Conservation (phyloP, 805 yeast species). For the Nakazawaea molendinolei region DNA sequence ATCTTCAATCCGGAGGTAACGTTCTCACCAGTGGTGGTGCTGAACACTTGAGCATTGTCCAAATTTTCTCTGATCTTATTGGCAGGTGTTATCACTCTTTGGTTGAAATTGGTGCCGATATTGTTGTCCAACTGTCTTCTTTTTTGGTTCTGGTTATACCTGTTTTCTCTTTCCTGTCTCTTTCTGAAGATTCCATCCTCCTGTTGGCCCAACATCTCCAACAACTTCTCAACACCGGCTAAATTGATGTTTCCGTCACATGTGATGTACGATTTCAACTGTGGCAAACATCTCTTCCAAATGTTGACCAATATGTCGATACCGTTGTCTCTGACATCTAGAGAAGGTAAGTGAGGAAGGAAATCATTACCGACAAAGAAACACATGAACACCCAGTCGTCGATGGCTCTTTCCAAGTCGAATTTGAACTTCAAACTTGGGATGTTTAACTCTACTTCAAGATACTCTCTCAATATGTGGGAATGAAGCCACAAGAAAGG, state of each 20-base stretch:
- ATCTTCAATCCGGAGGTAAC: constrained; percentile 63
- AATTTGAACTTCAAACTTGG: constrained; percentile 66
- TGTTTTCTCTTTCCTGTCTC: constrained; percentile 60
- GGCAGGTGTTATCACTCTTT: constrained; percentile 30
- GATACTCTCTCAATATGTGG: constrained; percentile 79
- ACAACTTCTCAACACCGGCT: constrained; percentile 65
- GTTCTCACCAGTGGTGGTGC: constrained; percentile 66
- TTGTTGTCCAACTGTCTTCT: constrained; percentile 41
- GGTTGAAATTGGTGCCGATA: constrained; percentile 36
- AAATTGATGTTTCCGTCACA: constrained; percentile 82
- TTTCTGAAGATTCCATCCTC: constrained; percentile 75
- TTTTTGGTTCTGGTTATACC: constrained; percentile 60
- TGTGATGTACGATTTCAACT: constrained; percentile 71
- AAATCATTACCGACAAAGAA: constrained; percentile 98
- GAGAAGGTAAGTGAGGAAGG: constrained; percentile 89
- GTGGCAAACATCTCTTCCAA: constrained; percentile 74
- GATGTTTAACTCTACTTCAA: constrained; percentile 71
- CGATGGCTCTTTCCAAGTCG: constrained; percentile 92
- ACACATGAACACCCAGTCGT: constrained; percentile 98
- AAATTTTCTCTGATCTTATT: constrained; percentile 12
- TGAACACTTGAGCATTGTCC: constrained; percentile 11
- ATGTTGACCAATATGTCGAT: constrained; percentile 73
- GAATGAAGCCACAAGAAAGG: constrained; percentile 95
- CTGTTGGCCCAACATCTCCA: constrained; percentile 57
- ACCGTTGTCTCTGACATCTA: constrained; percentile 93